Evolutionary conservation across 352 stramenopile genomes (phyloP).

Genomic region (Elongisporangium undulatum): DNA sequence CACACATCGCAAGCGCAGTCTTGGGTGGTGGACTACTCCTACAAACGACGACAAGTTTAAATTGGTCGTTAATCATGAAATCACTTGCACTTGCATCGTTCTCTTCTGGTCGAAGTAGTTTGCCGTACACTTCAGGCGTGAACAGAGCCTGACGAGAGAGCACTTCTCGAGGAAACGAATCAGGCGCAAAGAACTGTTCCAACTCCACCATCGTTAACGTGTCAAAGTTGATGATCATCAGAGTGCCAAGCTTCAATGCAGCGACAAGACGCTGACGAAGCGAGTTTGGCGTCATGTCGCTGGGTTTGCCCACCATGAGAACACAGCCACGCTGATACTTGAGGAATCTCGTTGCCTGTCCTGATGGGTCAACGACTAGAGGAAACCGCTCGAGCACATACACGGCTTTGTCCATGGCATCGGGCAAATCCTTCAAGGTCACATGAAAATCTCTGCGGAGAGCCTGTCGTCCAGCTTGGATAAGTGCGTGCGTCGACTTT

Average conservation of each 20-base stretch:
- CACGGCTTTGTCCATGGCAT: constrained; percentile 80
- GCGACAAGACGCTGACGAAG: constrained; percentile 73
- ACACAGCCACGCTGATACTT: constrained; percentile 87
- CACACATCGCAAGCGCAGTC: constrained; percentile 62
- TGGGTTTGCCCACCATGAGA: constrained; percentile 70
- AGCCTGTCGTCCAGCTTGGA: neutral
- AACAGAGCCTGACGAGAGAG: constrained; percentile 67
- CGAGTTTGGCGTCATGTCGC: constrained; percentile 60
- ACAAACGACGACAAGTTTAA: constrained; percentile 82
- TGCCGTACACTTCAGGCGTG: constrained; percentile 47
- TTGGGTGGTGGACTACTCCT: constrained; percentile 28
- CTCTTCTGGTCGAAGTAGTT: constrained; percentile 33
- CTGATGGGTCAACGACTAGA: constrained; percentile 76
- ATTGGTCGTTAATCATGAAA: constrained; percentile 83
- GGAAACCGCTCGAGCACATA: constrained; percentile 87
- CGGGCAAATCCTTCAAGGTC: constrained; percentile 77
- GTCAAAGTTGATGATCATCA: constrained; percentile 80
- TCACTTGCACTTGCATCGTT: constrained; percentile 46
- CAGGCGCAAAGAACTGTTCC: constrained; percentile 69
- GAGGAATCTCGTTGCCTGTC: constrained; percentile 82
- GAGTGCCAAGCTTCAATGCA: constrained; percentile 60
- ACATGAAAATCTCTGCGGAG: constrained; percentile 18
- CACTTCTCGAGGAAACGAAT: constrained; percentile 68
- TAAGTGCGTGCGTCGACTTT: neutral
- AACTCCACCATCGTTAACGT: constrained; percentile 57